Conservation (phyloP, 768 basidiomycete genomes). For the Lentinula raphanica region DNA sequence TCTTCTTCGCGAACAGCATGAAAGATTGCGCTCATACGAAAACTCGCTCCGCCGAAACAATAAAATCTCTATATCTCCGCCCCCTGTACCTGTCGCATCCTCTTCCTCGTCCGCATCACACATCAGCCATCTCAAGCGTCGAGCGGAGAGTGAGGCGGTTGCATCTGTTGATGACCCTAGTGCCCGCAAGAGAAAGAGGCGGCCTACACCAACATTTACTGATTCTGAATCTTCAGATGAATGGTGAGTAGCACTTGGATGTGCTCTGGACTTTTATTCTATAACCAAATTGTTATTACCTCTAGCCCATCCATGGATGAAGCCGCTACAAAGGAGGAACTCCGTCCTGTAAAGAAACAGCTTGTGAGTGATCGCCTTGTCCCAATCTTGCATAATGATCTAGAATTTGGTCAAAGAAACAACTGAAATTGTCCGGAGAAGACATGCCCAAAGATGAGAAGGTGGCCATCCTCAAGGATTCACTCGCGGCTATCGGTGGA, state of each 20-base stretch:
- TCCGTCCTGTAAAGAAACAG: slow-evolving; percentile 96
- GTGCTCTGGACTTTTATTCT: neutral
- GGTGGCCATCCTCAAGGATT: slow-evolving; percentile 92
- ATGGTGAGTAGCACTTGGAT: slow-evolving; percentile 50
- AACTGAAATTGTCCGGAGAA: slow-evolving; percentile 89
- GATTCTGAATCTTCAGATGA: slow-evolving; percentile 91
- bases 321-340: slow-evolving; percentile 83
- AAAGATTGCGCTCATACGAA: slow-evolving; percentile 87
- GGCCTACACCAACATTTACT: slow-evolving; percentile 95
- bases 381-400: too few species aligned
- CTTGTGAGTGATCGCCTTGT: too few species aligned
- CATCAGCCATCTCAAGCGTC: slow-evolving; percentile 58
- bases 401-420: too few species aligned
- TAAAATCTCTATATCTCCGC: slow-evolving; percentile 71
- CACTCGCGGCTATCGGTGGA: slow-evolving; percentile 86
- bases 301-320: slow-evolving; percentile 94
- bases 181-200: slow-evolving; percentile 76
- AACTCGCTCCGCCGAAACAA: slow-evolving; percentile 69
- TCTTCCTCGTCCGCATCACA: slow-evolving; percentile 49
- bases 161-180: slow-evolving; percentile 72
- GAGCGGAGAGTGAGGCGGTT: slow-evolving; percentile 82
- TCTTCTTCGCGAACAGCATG: slow-evolving; percentile 80
- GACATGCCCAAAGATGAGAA: slow-evolving; percentile 95
- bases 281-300: slow-evolving; percentile 7
- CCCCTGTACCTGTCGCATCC: slow-evolving; percentile 65